Percentiles rank a stretch among this genome's conserved stretches.
phyloP scores from a whole-genome alignment of 1,139 yeast species.

The Scheffersomyces lignicola region DNA sequence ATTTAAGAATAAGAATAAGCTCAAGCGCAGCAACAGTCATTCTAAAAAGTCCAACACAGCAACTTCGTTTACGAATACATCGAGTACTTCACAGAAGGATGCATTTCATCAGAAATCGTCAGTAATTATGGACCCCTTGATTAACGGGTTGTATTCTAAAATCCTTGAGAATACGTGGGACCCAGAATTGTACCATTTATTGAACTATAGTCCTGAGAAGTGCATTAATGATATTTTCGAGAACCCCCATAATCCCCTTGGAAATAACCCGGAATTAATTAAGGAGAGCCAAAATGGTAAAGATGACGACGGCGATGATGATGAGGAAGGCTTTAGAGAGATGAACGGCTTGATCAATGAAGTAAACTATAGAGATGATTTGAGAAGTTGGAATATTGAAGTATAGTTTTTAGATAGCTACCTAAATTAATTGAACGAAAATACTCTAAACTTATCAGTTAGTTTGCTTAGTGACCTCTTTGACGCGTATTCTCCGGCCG shows the following conservation, averaged over 20 bases:
- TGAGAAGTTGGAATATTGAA: conserved; percentile 45
- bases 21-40: conserved; percentile 1
- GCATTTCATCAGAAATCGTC: not conserved
- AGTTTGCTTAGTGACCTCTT: conserved; percentile 3
- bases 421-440: conserved; percentile 1
- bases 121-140: conserved; percentile 49
- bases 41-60: not conserved
- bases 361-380: conserved; percentile 38
- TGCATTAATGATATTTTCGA: conserved; percentile 74
- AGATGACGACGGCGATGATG: conserved; percentile 46
- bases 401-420: not conserved
- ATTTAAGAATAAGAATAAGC: not conserved
- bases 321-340: conserved; percentile 46
- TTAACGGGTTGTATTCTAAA: conserved; percentile 55
- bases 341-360: conserved; percentile 47
- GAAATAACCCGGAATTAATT: conserved; percentile 50
- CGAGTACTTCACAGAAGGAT: not conserved
- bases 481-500: too few species aligned
- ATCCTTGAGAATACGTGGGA: conserved; percentile 80
- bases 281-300: conserved; percentile 51
- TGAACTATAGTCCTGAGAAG: conserved; percentile 71
- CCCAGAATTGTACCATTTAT: conserved; percentile 54
- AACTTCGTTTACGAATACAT: too few species aligned
- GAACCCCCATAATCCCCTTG: conserved; percentile 55
- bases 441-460: conserved; percentile 1